These are phyloP conservation scores for Aureobasidium musti DNA, from an alignment of 2,329 filamentous ascomycete genomes.

Conservation along the genomic window DNA sequence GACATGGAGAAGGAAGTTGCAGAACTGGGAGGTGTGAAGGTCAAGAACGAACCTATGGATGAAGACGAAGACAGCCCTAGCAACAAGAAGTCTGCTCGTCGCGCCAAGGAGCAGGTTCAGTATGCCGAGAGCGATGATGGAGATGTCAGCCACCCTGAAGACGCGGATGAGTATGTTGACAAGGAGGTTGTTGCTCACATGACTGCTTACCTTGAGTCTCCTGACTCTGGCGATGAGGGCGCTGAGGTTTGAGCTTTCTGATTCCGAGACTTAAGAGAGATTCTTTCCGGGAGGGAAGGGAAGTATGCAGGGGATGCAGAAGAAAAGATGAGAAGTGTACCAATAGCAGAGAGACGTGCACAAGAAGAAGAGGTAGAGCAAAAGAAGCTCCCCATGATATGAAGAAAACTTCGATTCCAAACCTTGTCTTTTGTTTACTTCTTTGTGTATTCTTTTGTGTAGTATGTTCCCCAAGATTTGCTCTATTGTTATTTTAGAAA, in stretches of 20 bases:
- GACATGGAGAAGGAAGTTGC: slow-evolving; percentile 52
- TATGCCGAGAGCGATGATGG: slow-evolving; percentile 43
- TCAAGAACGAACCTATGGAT: slow-evolving; percentile 48
- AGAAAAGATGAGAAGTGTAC: neutral
- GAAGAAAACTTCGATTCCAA: neutral
- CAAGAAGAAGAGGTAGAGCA: neutral
- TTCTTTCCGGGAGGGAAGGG: neutral
- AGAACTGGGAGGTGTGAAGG: slow-evolving; percentile 55
- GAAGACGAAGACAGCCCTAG: slow-evolving; percentile 53
- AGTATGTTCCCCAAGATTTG: no score
- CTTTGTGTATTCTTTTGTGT: neutral
- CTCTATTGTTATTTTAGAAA: neutral
- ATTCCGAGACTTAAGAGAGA: neutral
- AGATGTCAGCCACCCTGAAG: slow-evolving; percentile 56
- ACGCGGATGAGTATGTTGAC: slow-evolving; percentile 41
- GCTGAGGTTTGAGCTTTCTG: neutral
- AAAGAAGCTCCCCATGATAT: neutral
- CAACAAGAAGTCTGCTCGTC: slow-evolving; percentile 51
- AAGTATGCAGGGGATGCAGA: neutral
- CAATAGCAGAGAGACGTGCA: neutral
- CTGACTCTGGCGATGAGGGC: neutral
- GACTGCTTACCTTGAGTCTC: neutral
- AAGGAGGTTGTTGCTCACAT: neutral
- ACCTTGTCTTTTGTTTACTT: neutral
- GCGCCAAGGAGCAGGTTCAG: slow-evolving; percentile 40